Base-by-base conservation (phyloP, 2,329 filamentous ascomycete genomes). In the Phyllosticta citribraziliensis region DNA sequence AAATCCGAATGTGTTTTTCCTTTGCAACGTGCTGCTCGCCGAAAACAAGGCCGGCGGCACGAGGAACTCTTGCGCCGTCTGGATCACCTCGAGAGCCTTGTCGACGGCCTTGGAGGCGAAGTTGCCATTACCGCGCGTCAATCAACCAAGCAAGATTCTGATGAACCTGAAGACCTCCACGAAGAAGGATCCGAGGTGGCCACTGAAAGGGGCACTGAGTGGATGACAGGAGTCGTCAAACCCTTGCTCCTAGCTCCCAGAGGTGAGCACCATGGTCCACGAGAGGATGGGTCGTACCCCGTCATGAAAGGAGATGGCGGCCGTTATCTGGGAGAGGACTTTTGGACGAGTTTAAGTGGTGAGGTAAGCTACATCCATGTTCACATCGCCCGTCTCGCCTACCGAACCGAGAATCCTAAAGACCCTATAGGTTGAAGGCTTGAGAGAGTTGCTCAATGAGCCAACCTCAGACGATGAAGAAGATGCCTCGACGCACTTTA, bases 241-340 rank as follows among this genome's bases (percentile, higher is more conserved):
- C 58, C 58, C 35, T 35, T 52, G 17, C 22, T 56, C 2, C 55
- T 57, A 2, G 54, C 14, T 8, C 59, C 59, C 20, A 47, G 59
- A 19, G 50, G 17, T 11, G 40, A 12, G 12, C 56, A 30, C 2
- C 51, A 51, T 19, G 14, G 53, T 12, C 55, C 50, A 27, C 55
- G 55, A 5, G 60, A 61, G 33, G 60, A 61, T 14, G 55, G 60
- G n/a, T 50, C 55, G n/a, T 57, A 57, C 27, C 60, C 60, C 11
- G 60, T 61, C 27, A 57, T 61, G 60, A 57, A 61, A 30, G 55
- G 52, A 10, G 60, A 61, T 27, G 60, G 60, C 6, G 51, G 60
- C 9, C 55, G 69, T 24, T 73, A 73, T 56, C 64, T 73, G 0
- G 69, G 71, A 50, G 72, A 73, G 51, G 65, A 68, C 12, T 65